A percentile compares a stretch with the other conserved stretches of the same genome.
These are phyloP conservation scores for Vitis labrusca DNA, from an alignment of 164 flowering plant genomes.

Conservation along the genomic window DNA sequence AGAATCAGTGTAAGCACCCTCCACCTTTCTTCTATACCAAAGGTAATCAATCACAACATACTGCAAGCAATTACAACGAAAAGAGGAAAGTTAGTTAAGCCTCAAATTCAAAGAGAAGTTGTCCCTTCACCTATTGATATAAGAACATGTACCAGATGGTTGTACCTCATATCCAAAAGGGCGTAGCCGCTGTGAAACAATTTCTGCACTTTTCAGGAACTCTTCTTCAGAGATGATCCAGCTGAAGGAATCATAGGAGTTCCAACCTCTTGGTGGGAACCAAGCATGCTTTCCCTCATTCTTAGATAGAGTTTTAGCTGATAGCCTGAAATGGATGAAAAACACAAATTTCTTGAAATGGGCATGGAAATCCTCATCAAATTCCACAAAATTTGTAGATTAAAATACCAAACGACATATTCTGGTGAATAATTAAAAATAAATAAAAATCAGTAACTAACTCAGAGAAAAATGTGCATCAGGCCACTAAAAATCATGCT, in stretches of 20 bases:
- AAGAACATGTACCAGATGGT: too few species aligned
- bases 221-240: constrained; percentile 87
- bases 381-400: too few species aligned
- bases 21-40: constrained; percentile 81
- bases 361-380: too few species aligned
- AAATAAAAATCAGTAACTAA: too few species aligned
- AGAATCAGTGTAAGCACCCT: constrained; percentile 64
- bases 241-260: constrained; percentile 89
- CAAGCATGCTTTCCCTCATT: constrained; percentile 29
- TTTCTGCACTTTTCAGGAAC: constrained; percentile 68
- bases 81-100: not conserved
- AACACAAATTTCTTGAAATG: not conserved
- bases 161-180: constrained; percentile 77
- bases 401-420: too few species aligned
- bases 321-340: constrained; percentile 31
- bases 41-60: constrained; percentile 95
- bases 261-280: constrained; percentile 96
- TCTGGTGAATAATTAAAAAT: too few species aligned
- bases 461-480: too few species aligned
- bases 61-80: constrained; percentile 24
- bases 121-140: not conserved
- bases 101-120: not conserved
- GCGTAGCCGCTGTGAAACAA: constrained; percentile 50
- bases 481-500: too few species aligned
- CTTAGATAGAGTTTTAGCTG: constrained; percentile 13